A percentile compares a stretch with the other conserved stretches of the same genome.
These are phyloP conservation scores for Arthrocladium fulminans DNA, from an alignment of 2,329 filamentous ascomycete species.

Conservation along the genomic window DNA sequence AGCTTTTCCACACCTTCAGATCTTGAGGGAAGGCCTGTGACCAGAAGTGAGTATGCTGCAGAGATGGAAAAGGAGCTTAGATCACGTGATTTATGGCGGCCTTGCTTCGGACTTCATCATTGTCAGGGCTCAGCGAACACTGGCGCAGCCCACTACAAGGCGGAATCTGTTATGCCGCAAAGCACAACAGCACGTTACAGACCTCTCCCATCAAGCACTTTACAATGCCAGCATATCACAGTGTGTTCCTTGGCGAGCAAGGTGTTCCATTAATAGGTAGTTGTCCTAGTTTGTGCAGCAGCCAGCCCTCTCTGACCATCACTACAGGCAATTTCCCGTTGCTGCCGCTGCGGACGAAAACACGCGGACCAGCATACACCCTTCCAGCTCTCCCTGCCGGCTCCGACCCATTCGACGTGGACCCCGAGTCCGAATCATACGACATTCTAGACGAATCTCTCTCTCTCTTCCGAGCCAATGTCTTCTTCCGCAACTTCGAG, in stretches of 20 bases:
- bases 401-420: constrained; percentile 44
- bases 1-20: too few relatives aligned
- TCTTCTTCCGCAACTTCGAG: constrained; percentile 98
- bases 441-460: constrained; percentile 94
- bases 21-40: too few relatives aligned
- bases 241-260: constrained; percentile 80
- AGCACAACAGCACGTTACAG: background rate
- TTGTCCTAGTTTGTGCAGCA: background rate
- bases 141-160: background rate
- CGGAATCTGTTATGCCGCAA: background rate
- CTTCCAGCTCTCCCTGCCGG: constrained; percentile 58
- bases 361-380: constrained; percentile 86
- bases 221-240: constrained; percentile 75
- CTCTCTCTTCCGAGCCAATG: constrained; percentile 90
- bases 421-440: constrained; percentile 86
- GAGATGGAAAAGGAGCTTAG: too few relatives aligned
- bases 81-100: too few relatives aligned
- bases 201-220: background rate
- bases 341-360: constrained; percentile 87
- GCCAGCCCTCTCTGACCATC: constrained; percentile 29
- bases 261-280: constrained; percentile 57
- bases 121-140: background rate
- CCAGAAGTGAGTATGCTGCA: too few relatives aligned
- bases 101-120: background rate
- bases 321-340: constrained; percentile 84